These are phyloP conservation scores for Abrus pulchellus DNA, from an alignment of 306 rosid species.

Conservation along the genomic window DNA sequence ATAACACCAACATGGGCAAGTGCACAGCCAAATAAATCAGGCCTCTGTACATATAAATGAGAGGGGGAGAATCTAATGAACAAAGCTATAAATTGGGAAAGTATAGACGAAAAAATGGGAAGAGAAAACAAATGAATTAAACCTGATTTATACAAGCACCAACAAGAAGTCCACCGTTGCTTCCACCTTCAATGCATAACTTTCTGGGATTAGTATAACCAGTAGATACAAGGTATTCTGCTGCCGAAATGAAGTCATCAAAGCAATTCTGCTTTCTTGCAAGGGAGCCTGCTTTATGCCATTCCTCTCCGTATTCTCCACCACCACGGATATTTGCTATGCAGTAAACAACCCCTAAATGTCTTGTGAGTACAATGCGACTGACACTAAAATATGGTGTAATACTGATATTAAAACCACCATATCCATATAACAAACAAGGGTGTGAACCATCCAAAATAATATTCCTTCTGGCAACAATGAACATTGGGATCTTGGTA, in stretches of 20 bases:
- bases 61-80: slow-evolving; percentile 28
- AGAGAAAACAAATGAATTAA: slow-evolving; percentile 28
- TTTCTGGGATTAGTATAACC: slow-evolving; percentile 84
- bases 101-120: slow-evolving; percentile 11
- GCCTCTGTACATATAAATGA: slow-evolving; percentile 68
- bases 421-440: slow-evolving; percentile 91
- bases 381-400: slow-evolving; percentile 83
- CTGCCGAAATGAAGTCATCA: slow-evolving; percentile 93
- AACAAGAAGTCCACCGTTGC: slow-evolving; percentile 97
- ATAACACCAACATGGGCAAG: slow-evolving; percentile 98
- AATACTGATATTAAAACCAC: slow-evolving; percentile 86
- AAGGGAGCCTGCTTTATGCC: slow-evolving; percentile 99
- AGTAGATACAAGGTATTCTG: slow-evolving; percentile 84
- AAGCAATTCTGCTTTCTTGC: slow-evolving; percentile 93
- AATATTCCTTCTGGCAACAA: slow-evolving; percentile 75
- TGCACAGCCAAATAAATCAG: slow-evolving; percentile 94
- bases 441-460: slow-evolving; percentile 92
- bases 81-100: slow-evolving; percentile 24
- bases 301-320: slow-evolving; percentile 99
- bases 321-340: slow-evolving; percentile 98
- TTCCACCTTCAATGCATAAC: slow-evolving; percentile 96
- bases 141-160: slow-evolving; percentile 99
- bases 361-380: slow-evolving; percentile 78
- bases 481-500: slow-evolving; percentile 80
- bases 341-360: slow-evolving; percentile 86